Evolutionary conservation across 2,329 filamentous ascomycete genomes (phyloP), one percentile per base, ranked within the genome.

Genomic region (Exserohilum rostratum): DNA sequence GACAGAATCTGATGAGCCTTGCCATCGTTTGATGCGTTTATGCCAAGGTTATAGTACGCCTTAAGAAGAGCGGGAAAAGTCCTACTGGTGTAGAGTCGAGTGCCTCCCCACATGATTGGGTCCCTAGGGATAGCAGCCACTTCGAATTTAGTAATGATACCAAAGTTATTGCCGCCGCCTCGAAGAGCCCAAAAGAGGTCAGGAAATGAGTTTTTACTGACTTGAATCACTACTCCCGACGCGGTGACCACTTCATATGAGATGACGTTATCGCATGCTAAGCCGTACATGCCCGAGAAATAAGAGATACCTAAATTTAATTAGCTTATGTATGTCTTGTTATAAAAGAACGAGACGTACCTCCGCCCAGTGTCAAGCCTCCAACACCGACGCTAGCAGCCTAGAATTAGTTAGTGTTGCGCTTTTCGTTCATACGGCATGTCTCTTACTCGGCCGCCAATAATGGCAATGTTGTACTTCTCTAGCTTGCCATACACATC

Each of bases 171-270:
- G 3, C 67, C 68, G 10, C 70, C 72, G 4, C 76, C 75, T 17
- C 74, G 72, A 6, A 77, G 64, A 1, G 72, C 73, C 57, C 63
- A 69, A 60, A 71, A 78, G 4, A 79, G 74, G 39, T 80, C 78
- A 0, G 59, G 55, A 35, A 76, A 77, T 7, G 72, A 55, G 2
- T 27, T 62, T 22, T 56, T 6, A 30, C 48, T 66, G 27, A 58
- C 65, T 5, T 45, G 62, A 27, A 69, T 46, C 6, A 68, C 48
- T 11, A 46, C 6, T 3, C 66, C 64, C 22, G 53, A 60, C 1
- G 66, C 64, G 1, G 61, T 67, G 6, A 70, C 66, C 2, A 70
- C n/a, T 52, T 78, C 71, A 38, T 64, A 77, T 12, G 67, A 65
- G 3, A 65, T 55, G 10, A 77, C 71, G 29, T 70, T 73, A 47